Percentiles rank a stretch among this genome's conserved stretches.
Conservation (phyloP, 306 rosid species). For the Mucuna pruriens region DNA sequence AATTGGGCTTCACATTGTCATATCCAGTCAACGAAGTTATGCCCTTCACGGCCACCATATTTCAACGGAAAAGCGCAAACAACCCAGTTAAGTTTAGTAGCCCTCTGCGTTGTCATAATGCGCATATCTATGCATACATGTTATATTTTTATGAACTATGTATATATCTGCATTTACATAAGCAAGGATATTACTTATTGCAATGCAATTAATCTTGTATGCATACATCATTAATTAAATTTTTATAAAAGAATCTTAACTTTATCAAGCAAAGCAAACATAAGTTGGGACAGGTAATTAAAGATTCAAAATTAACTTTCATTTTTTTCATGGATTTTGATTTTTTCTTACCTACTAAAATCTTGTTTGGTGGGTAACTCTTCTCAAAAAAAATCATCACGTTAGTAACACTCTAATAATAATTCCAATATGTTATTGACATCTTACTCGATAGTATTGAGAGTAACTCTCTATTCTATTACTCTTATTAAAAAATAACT, state of each 20-base stretch:
- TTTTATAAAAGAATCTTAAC: neutral
- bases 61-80: constrained; percentile 54
- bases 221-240: neutral
- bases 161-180: neutral
- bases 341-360: too few species aligned
- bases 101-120: neutral
- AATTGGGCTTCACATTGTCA: constrained; percentile 63
- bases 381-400: too few species aligned
- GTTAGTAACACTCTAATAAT: too few species aligned
- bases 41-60: constrained; percentile 43
- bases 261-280: too few species aligned
- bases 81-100: constrained; percentile 59
- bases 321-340: too few species aligned
- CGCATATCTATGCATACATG: neutral
- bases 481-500: too few species aligned
- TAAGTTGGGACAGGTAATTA: too few species aligned
- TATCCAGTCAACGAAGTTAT: constrained; percentile 45
- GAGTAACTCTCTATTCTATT: too few species aligned
- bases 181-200: neutral
- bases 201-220: neutral
- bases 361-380: too few species aligned
- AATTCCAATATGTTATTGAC: too few species aligned
- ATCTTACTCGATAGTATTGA: too few species aligned
- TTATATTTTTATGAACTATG: neutral
- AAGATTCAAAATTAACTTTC: too few species aligned